Conservation (phyloP, 140 eudicot species). For the Flaveria floridana region DNA sequence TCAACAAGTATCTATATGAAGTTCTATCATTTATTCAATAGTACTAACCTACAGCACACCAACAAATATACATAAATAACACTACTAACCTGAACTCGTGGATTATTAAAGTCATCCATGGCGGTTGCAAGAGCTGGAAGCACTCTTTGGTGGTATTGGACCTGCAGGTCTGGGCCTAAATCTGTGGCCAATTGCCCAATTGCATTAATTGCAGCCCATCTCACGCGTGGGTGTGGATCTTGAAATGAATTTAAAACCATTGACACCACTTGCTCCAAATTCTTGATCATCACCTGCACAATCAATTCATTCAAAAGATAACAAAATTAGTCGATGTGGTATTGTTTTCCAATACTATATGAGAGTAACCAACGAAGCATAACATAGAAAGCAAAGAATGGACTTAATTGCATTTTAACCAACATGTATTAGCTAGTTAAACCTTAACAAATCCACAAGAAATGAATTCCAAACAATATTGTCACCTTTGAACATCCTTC, state of each 20-base stretch:
- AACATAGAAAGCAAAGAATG: neutral
- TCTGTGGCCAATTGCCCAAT: constrained; percentile 85
- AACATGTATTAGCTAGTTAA: neutral
- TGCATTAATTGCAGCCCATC: constrained; percentile 94
- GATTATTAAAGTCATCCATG: constrained; percentile 83
- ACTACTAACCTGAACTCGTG: constrained; percentile 70
- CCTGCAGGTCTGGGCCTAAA: constrained; percentile 82
- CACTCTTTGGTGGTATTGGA: constrained; percentile 52
- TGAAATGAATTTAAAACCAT: constrained; percentile 78
- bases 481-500: constrained; percentile 97
- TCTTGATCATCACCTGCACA: constrained; percentile 84
- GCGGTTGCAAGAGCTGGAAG: constrained; percentile 58
- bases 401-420: neutral
- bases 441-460: neutral
- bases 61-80: neutral
- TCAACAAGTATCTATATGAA: neutral
- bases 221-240: constrained; percentile 79
- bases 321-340: neutral
- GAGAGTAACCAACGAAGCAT: neutral
- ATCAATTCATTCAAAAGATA: constrained; percentile 9
- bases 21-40: neutral
- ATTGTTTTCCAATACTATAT: neutral
- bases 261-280: constrained; percentile 51
- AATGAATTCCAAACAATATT: neutral
- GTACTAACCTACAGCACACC: constrained; percentile 6